Evolutionary conservation across 495 filamentous ascomycete species (phyloP), one percentile per base, ranked within the genome.

Genomic region (Usnea hakonensis): DNA sequence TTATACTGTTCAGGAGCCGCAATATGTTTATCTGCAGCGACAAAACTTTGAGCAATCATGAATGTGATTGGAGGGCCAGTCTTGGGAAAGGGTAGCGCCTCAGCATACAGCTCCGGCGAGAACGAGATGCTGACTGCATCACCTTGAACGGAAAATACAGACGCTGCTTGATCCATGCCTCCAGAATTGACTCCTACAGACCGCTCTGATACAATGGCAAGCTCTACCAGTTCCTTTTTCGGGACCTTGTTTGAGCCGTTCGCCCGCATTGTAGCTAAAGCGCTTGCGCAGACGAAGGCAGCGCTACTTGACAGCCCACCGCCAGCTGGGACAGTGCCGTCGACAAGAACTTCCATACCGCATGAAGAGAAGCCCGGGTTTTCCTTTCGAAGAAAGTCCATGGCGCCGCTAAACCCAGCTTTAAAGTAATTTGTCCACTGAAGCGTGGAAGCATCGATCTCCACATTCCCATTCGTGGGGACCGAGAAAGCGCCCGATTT

Each of bases 371-470:
- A 85, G 56, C 78, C 74, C 2, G 73, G 60, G 37, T 81, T 77
- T 67, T 87, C 85, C 78, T 88, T 84, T 65, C 82, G 83, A 67
- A 98, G 75, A 57, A 96, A 78, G 70, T 90, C 84, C 37, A 95
- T 69, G 8, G 92, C 92, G 21, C 91, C 94, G 5, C 83, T 78
- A 48, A 96, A 79, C 0, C 94, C 95, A 26, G 90, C 87, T 75
- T 91, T 96, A 83, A 98, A 97, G 80, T 98, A 98, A 70, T 96
- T 97, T 53, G 91, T 87, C 95, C 95, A 98, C 74, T 97, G 91
- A 65, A 93, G 89, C 65, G 86, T 78, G 65, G 85, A 88, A 48
- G 86, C 80, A 72, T 95, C 90, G 72, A 96, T 91, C 63, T 93
- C 84, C 56, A 95, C 82, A 64, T 88, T 81, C 35, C 83, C 78